phyloP scores from a whole-genome alignment of 2,329 filamentous ascomycete genomes.

The Apiospora kogelbergensis region DNA sequence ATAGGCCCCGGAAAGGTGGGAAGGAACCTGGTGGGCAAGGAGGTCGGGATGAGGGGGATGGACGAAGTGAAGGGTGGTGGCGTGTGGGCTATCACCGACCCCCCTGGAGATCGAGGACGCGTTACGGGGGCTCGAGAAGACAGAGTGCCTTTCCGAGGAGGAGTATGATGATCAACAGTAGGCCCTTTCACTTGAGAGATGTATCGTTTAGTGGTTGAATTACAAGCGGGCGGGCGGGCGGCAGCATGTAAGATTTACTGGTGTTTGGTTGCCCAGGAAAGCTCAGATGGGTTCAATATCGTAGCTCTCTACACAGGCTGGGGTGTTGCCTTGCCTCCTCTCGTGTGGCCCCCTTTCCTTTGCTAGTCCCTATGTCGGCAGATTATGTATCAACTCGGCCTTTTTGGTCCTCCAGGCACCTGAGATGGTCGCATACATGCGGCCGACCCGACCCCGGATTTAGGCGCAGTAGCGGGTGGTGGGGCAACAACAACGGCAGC shows the following conservation, averaged over 20 bases:
- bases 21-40: slow-evolving; percentile 89
- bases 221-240: not conserved
- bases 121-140: slow-evolving; percentile 64
- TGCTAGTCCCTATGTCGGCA: not conserved
- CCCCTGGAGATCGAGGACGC: slow-evolving; percentile 74
- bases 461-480: not conserved
- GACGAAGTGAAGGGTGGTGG: slow-evolving; percentile 84
- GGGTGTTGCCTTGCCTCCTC: no score
- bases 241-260: not conserved
- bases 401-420: not conserved
- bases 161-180: not conserved
- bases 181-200: not conserved
- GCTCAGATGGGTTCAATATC: not conserved
- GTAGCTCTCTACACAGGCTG: no score
- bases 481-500: not conserved
- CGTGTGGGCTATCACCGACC: slow-evolving; percentile 88
- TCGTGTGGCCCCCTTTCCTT: no score
- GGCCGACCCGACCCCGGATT: not conserved
- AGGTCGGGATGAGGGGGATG: slow-evolving; percentile 81
- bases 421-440: not conserved
- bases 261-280: not conserved
- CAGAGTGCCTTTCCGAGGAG: slow-evolving; percentile 38
- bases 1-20: slow-evolving; percentile 94
- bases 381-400: not conserved
- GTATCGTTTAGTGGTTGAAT: not conserved